Percentiles rank a stretch among this genome's conserved stretches.
phyloP scores from a whole-genome alignment of 441 rosid genomes.

The Euphorbia neoarborescens region DNA sequence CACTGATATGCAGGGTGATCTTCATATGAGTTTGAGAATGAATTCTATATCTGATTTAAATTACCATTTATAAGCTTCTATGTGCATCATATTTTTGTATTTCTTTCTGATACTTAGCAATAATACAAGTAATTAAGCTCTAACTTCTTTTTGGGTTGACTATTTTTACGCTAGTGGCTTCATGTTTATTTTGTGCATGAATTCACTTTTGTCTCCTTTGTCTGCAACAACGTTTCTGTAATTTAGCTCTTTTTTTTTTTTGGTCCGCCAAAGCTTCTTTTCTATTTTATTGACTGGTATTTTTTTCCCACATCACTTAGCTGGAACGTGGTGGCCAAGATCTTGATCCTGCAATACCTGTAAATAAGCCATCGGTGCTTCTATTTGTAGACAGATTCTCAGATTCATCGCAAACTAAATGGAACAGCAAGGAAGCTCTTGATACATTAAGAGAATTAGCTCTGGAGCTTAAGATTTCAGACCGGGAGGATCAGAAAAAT shows the following conservation, averaged over 20 bases:
- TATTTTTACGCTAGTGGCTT: background rate
- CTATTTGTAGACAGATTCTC: constrained; percentile 84
- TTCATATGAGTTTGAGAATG: background rate
- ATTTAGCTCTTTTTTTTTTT: background rate
- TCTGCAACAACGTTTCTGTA: background rate
- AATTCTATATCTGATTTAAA: background rate
- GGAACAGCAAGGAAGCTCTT: constrained; percentile 63
- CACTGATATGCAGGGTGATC: background rate
- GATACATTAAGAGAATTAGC: constrained; percentile 54
- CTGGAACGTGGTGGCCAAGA: constrained; percentile 48
- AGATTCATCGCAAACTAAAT: constrained; percentile 44
- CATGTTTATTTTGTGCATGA: background rate
- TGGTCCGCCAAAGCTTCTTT: background rate
- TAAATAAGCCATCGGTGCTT: constrained; percentile 63
- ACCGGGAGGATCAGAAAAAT: constrained; percentile 27
- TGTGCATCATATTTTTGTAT: background rate
- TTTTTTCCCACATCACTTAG: constrained; percentile 37
- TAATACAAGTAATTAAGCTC: background rate
- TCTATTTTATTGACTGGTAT: background rate
- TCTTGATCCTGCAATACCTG: constrained; percentile 48
- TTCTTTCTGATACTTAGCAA: background rate
- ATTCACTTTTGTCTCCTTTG: background rate
- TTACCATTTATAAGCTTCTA: background rate
- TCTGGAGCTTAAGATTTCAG: constrained; percentile 32
- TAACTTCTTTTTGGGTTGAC: background rate